Base-by-base conservation (phyloP, 768 basidiomycete species). In the Sarcodon aspratus region DNA sequence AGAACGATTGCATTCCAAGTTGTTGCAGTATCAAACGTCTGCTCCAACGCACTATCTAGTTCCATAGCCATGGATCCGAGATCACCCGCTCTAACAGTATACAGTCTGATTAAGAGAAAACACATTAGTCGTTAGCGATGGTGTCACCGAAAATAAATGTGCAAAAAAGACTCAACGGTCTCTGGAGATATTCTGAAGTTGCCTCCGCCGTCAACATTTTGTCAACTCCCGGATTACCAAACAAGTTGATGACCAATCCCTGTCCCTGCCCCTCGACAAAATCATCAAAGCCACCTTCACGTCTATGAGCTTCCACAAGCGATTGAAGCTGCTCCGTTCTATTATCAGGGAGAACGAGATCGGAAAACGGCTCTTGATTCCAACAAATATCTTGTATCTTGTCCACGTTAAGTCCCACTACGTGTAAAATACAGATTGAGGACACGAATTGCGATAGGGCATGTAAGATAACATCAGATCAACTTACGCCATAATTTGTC, bases 261-360 rank as follows among this genome's bases (percentile, higher is more conserved):
- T 76, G 75, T 0, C 79, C 80, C 56, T 82, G 81, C 34, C 78
- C 79, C 55, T 73, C 74, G 60, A 81, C 75, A 51, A 80, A 78
- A 50, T 81, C 79, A 48, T 78, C 75, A 53, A 78, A 73, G 13
- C 72, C 74, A 6, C 72, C 56, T 50, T 72, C 71, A 12, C 65
- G 64, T 56, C 75, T 74, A 54, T 80, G 78, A 1, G 76, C 72
- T 53, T 77, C 76, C n/a, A 79, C 71, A 2, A 79, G 69, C 2
- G 77, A 75, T 45, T 71, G 73, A 18, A 79, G 65, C 3, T 80
- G 70, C 12, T 70, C 63, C 63, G 79, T 81, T 38, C 73, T 69
- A 36, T 68, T 70, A 3, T 63, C 55, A 7, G 75, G 73, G n/a
- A 82, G 69, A 9, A 80, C 78, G 33, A 81, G 70, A 52, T 76